phyloP scores from a whole-genome alignment of 257 asterid species.

The Cynanchum wilfordii region DNA sequence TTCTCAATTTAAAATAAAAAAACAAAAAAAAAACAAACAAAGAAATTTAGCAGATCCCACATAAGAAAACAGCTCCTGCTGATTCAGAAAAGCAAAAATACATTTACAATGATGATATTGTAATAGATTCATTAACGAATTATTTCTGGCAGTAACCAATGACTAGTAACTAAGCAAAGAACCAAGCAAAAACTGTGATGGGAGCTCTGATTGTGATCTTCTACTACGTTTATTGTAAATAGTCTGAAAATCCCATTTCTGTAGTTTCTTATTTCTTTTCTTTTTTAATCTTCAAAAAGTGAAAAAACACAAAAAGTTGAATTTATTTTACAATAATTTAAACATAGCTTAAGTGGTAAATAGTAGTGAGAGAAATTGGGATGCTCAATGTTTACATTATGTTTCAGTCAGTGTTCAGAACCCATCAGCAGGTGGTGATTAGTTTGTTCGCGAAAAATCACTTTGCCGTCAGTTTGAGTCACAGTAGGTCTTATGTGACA shows the following conservation, averaged over 20 bases:
- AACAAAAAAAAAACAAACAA: background rate
- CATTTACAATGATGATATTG: constrained; percentile 34
- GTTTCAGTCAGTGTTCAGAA: background rate
- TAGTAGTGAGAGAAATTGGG: background rate
- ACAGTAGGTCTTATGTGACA: too few relatives aligned
- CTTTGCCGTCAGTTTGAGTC: too few relatives aligned
- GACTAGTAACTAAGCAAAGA: constrained; percentile 39
- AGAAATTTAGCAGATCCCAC: background rate
- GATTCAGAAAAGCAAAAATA: background rate
- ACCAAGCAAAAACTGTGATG: constrained; percentile 32
- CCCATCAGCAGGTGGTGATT: background rate
- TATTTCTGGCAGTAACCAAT: constrained; percentile 37
- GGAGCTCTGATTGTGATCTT: constrained; percentile 27
- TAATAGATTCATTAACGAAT: constrained; percentile 46
- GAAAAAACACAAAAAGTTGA: background rate
- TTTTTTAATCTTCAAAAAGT: background rate
- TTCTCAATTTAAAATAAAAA: background rate
- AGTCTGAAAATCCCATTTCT: constrained; percentile 11
- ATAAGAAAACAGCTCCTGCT: background rate
- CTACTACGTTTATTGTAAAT: constrained; percentile 2
- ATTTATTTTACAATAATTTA: background rate
- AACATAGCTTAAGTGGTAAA: background rate
- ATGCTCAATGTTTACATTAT: background rate
- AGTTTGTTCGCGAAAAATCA: background rate
- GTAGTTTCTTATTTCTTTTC: too few relatives aligned